Base-by-base conservation (phyloP, 164 flowering plant genomes). In the Berberis thunbergii region DNA sequence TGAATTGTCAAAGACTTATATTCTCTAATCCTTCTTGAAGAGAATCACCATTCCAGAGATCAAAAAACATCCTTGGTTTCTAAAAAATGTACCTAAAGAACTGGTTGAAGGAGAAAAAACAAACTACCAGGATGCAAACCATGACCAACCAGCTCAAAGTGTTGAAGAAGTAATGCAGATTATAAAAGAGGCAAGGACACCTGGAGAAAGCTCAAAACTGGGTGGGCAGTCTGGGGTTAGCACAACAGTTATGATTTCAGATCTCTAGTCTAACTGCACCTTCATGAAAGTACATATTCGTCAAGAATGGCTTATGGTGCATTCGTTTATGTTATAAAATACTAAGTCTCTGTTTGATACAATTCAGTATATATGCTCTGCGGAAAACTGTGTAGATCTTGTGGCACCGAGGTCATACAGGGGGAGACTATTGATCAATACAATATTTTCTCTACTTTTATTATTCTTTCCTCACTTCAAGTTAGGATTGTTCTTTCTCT, bases 31-130 rank as follows among this genome's bases (percentile, higher is more conserved):
- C 39, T 55, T 64, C 49, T 10, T 55, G 59, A 39, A 88, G 96
- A 84, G 91, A 77, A 82, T 88, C 64, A 79, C 83, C 12, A 81
- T 86, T 41, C 80, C 81, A 10, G 91, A 86, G 78, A 88, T 86
- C 8, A 88, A 83, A 62, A 73, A 78, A 43, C 83, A 83, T 41
- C 78, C 84, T 13, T 88, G 91, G 95, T 88, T 84, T 65, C 69
- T 79, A 11, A 86, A 84, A 68, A 83, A 78, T 58, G 49, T 86
- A 57, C 89, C 87, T 0, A 79, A 64, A 72, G 87, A 84, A 46
- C 64, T 86, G 1, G 64, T 75, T 2, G 88, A 83, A 58, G 79
- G 59, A 1, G 86, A 84, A 69, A 79, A 64, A 59, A 77, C 76
- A 42, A 80, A 82, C 68, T 75, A 66, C 12, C 69, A 43, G 54